phyloP scores from a whole-genome alignment of 441 rosid species.

The Hura crepitans region DNA sequence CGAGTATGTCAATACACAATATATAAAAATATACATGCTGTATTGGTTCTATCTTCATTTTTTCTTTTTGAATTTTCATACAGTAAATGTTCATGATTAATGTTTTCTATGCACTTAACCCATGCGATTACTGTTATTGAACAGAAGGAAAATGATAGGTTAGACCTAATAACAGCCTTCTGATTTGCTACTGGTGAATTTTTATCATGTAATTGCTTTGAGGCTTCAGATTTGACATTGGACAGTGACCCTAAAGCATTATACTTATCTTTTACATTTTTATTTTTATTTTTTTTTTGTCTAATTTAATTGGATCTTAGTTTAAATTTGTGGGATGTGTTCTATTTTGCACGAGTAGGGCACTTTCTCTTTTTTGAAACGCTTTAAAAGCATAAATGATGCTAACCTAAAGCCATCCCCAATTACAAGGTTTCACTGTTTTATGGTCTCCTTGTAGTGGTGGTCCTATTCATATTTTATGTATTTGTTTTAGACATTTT shows the following conservation, averaged over 20 bases:
- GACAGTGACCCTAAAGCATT: background rate
- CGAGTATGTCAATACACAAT: constrained; percentile 7
- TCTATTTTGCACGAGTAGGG: background rate
- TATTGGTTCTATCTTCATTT: constrained; percentile 3
- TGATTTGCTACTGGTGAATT: no score
- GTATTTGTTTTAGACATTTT: background rate
- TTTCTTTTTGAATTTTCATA: background rate
- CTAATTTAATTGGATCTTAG: background rate
- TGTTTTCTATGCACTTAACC: no score
- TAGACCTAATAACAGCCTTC: no score
- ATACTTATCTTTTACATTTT: no score
- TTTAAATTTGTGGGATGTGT: background rate
- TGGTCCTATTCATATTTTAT: background rate
- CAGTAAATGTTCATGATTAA: background rate
- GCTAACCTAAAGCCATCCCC: background rate
- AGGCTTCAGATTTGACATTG: no score
- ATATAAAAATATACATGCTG: constrained; percentile 15
- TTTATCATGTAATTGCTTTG: no score
- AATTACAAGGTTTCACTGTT: background rate
- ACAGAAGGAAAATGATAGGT: no score
- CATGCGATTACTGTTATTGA: no score
- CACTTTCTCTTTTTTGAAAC: background rate
- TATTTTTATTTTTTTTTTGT: no score
- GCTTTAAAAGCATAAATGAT: background rate
- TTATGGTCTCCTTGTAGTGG: background rate